Evolutionary conservation across 768 basidiomycete genomes (phyloP).

Genomic region (Cyathus striatus): DNA sequence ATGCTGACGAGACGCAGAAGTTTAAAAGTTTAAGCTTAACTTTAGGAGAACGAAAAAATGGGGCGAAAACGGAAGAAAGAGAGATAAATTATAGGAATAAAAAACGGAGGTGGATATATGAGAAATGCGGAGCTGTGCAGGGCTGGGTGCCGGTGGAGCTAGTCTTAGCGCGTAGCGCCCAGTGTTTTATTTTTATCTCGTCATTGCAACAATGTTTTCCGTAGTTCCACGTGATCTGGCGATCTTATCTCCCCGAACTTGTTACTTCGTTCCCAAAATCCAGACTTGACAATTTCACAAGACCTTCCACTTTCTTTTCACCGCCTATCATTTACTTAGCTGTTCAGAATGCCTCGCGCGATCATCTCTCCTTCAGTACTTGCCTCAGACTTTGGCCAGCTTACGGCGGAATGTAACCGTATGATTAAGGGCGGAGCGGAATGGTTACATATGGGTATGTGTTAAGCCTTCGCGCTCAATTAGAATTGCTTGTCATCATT

Average conservation of each 20-base stretch:
- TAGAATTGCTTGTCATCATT: not conserved
- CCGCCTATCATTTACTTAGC: no score
- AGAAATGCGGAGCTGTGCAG: no score
- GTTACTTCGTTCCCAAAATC: no score
- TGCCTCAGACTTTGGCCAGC: conserved; percentile 94
- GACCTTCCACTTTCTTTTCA: no score
- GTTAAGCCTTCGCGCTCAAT: not conserved
- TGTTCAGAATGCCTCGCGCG: conserved; percentile 76
- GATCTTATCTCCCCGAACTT: no score
- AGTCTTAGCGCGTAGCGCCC: no score
- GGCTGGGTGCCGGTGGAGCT: no score
- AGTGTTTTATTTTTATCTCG: not conserved
- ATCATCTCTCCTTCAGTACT: conserved; percentile 98
- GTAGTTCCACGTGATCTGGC: no score
- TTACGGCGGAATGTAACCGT: conserved; percentile 91
- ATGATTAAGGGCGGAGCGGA: conserved; percentile 96
- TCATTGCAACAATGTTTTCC: not conserved
- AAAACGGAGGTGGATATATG: no score
- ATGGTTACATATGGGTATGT: conserved; percentile 95
- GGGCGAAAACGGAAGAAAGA: conserved; percentile 1
- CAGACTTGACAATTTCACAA: no score
- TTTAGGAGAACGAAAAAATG: conserved; percentile 10
- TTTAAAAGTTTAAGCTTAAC: conserved; percentile 8
- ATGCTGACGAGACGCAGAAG: no score
- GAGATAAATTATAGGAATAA: no score